Evolutionary conservation across 106 monocot species (phyloP).

Genomic region (Acorus calamus): DNA sequence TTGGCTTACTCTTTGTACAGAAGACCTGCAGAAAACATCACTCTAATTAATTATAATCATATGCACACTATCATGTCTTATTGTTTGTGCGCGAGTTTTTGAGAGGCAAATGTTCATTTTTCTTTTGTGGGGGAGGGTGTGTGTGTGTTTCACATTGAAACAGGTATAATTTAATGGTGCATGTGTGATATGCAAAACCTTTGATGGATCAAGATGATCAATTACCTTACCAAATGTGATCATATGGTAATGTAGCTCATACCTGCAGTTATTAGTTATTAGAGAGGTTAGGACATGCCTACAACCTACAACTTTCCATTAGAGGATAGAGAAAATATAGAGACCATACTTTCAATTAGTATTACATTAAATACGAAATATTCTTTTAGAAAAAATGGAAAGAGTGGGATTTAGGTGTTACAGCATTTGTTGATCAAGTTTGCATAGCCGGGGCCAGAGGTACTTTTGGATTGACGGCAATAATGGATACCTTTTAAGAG

Average conservation of each 20-base stretch:
- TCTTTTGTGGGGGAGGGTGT: no score
- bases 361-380: not conserved
- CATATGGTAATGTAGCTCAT: conserved; percentile 3
- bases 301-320: no score
- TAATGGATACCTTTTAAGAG: not conserved
- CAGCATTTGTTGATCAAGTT: conserved; percentile 50
- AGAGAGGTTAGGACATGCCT: no score
- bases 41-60: not conserved
- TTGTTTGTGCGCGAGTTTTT: no score
- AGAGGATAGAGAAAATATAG: not conserved
- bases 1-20: conserved; percentile 2
- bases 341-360: not conserved
- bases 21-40: conserved; percentile 2
- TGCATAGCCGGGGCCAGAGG: conserved; percentile 62
- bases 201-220: not conserved
- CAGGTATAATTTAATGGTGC: no score
- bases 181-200: not conserved
- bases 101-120: no score
- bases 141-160: no score
- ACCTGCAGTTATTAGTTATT: not conserved
- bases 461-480: conserved; percentile 28
- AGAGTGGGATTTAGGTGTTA: conserved; percentile 3
- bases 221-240: conserved; percentile 7
- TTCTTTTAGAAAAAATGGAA: not conserved
- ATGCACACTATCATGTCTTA: no score